Evolutionary conservation across 1,139 yeast genomes (phyloP), one percentile per base, ranked within the genome.

Genomic region (Entelexis sorbosivorans): DNA sequence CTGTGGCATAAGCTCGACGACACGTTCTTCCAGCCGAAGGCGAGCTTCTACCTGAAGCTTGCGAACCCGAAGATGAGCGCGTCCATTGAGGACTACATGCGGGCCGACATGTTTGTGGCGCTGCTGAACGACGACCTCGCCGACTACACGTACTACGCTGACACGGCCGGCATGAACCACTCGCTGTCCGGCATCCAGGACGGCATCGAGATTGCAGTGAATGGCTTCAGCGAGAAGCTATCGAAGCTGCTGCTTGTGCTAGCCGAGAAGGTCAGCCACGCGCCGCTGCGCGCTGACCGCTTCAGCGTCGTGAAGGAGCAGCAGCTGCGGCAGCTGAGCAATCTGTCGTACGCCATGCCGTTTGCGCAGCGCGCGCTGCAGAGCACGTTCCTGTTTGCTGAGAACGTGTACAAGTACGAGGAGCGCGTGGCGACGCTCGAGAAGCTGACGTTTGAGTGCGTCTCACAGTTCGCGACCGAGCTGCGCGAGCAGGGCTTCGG

Each of bases 1-100:
- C 71, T 87, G 35, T 91, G 98, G 98, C 87, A 74, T 66, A 91
- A 89, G 64, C 83, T 83, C 62, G 96, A 91, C 67, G 96, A 91
- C 59, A 79, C 82, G 47, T 86, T 91, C 63, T 79, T 84, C 73
- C 83, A 85, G 17, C 98, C 98, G 45, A 85, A 89, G 66, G 93
- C 93, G 1, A 73, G 78, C 46, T 76, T 87, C 32, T 77, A 78
- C 47, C 66, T 85, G 48, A 73, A 77, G 45, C 71, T 91, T 56
- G 83, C 81, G 58, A 68, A 55, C 44, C 95, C 96, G 1, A 69
- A 74, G 11, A 72, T 84, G 0, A 75, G 75, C 48, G 68, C 74
- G 1, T 76, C 82, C 14, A 78, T 85, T 2, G 67, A 73, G 28
- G 72, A 78, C 44, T 71, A 79, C 1, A 76, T 83, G 48, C 70